Evolutionary conservation across 2,329 filamentous ascomycete genomes (phyloP).

Genomic region (Coniochaeta sp.): DNA sequence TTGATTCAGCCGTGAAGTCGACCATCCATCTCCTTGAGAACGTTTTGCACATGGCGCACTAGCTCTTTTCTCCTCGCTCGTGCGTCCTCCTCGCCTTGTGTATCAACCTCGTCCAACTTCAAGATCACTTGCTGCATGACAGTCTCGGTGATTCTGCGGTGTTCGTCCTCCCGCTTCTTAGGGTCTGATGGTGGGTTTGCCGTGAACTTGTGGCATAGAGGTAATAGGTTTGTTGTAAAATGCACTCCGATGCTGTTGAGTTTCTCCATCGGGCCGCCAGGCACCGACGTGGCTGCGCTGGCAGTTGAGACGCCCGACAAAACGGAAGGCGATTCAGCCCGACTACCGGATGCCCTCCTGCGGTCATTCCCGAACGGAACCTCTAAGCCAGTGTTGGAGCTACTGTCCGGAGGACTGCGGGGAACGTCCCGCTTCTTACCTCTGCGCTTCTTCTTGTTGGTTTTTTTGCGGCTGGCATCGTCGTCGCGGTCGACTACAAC

Average conservation of each 20-base stretch:
- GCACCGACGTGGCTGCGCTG: constrained; percentile 23
- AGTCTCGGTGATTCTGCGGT: constrained; percentile 68
- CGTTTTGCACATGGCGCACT: constrained; percentile 62
- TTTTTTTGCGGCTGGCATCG: constrained; percentile 26
- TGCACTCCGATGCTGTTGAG: constrained; percentile 58
- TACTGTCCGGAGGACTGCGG: constrained; percentile 34
- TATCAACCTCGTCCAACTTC: constrained; percentile 71
- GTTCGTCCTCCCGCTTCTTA: constrained; percentile 65
- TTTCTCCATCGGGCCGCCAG: constrained; percentile 46
- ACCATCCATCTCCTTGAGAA: constrained; percentile 58
- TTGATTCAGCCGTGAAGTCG: constrained; percentile 6
- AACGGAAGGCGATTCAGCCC: constrained; percentile 27
- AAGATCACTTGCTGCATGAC: constrained; percentile 68
- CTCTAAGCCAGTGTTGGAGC: constrained; percentile 29
- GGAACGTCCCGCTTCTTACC: constrained; percentile 33
- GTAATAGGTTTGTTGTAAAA: constrained; percentile 58
- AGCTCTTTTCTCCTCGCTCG: constrained; percentile 61
- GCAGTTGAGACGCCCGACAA: constrained; percentile 19
- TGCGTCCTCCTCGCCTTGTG: constrained; percentile 59
- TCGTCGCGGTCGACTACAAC: constrained; percentile 41
- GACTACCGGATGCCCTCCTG: constrained; percentile 24
- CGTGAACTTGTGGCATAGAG: constrained; percentile 55
- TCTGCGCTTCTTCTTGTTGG: constrained; percentile 30
- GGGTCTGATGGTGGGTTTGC: constrained; percentile 54
- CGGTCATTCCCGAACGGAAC: constrained; percentile 25